Base-by-base conservation (phyloP, 2,329 filamentous ascomycete species). In the Paecilomyces formosus region DNA sequence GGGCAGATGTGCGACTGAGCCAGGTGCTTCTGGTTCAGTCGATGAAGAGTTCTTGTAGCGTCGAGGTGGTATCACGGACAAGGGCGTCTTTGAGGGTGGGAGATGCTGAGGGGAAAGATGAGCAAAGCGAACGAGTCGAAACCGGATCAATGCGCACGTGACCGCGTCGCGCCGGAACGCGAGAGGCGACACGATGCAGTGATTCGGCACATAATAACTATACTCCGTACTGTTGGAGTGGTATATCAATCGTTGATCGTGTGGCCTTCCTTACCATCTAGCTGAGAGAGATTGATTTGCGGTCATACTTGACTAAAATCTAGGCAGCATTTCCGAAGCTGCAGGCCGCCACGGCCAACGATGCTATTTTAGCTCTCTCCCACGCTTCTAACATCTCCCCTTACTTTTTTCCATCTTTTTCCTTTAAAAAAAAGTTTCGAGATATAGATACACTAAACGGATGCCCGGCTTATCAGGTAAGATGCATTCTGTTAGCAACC, bases 21-120 rank as follows among this genome's bases (percentile, higher is more conserved):
- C 81, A 79, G 74, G 63, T 61, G 60, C 57, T 59, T 70, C 75
- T 78, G 78, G 79, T 67, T 79, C 81, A 83, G 81, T 79, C 80
- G 69, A 66, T 55, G 57, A 45, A 58, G 58, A 31, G 33, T 22
- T 24, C 33, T 61, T 55, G 58, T 55, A 15, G 50, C 50, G 50
- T 28, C 4, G 50, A 31, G 51, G 21, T 33, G 12, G 35, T 58
- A 52, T 45, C 39, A 45, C 39, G 13, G 39, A 45, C 7, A 9
- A 45, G 39, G 7, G 39, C 39, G 39, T 45, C 39, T 45, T 45
- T 18, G n/a, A 45, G 39, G n/a, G 39, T 15, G n/a, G 31, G 53
- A 24, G 53, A 57, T 21, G 39, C n/a, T 55, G 35, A 57, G 15
- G 33, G 57, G 24, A 57, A 35, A 15, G 58, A 58, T 52, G 53